Evolutionary conservation across 2,329 filamentous ascomycete genomes (phyloP).

Genomic region (Lasiodiplodia sp.): DNA sequence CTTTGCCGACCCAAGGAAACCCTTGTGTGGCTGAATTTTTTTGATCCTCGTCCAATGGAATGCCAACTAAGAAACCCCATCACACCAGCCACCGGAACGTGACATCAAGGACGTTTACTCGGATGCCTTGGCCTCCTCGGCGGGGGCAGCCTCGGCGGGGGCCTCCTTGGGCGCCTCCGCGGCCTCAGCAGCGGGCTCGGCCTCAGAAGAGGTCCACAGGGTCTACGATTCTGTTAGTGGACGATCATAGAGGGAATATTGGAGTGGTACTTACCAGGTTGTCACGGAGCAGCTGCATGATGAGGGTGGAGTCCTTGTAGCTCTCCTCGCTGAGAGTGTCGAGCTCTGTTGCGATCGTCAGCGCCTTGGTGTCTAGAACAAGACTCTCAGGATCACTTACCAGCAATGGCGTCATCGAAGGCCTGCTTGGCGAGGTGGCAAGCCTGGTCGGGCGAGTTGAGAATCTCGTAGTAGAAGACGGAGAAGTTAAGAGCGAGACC

Average conservation of each 20-base stretch:
- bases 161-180: slow-evolving; percentile 57
- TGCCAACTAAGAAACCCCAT: slow-evolving; percentile 29
- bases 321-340: slow-evolving; percentile 98
- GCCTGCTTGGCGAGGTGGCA: slow-evolving; percentile 99
- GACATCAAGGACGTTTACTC: slow-evolving; percentile 26
- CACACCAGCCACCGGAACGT: slow-evolving; percentile 28
- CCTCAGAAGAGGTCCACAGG: slow-evolving; percentile 95
- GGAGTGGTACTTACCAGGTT: slow-evolving; percentile 66
- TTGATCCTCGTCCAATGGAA: slow-evolving; percentile 30
- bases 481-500: slow-evolving; percentile 99
- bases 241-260: background rate
- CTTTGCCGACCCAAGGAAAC: slow-evolving; percentile 29
- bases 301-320: slow-evolving; percentile 98
- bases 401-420: slow-evolving; percentile 95
- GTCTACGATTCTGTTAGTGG: slow-evolving; percentile 55
- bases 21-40: slow-evolving; percentile 29
- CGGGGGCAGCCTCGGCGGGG: slow-evolving; percentile 51
- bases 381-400: background rate
- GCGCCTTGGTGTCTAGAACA: background rate
- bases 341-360: slow-evolving; percentile 66
- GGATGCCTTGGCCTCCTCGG: slow-evolving; percentile 30
- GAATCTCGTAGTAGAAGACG: slow-evolving; percentile 99
- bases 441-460: slow-evolving; percentile 96
- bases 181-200: slow-evolving; percentile 66
- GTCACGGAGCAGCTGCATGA: slow-evolving; percentile 98